Evolutionary conservation across 2,329 filamentous ascomycete genomes (phyloP).

Genomic region (Hortaea werneckii): DNA sequence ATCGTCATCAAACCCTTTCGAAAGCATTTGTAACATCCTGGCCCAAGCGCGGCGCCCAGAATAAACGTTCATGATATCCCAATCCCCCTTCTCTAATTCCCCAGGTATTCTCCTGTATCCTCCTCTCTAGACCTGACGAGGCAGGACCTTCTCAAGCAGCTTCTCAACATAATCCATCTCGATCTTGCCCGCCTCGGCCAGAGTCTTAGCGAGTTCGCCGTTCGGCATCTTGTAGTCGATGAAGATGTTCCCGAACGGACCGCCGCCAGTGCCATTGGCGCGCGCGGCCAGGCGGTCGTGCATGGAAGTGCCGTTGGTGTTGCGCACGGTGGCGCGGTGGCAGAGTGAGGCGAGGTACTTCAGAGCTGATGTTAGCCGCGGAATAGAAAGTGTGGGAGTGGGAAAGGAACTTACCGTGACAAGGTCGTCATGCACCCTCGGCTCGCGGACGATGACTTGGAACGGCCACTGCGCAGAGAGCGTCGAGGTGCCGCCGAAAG

Average conservation of each 20-base stretch:
- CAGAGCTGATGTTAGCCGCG: constrained; percentile 1
- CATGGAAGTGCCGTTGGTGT: constrained; percentile 4
- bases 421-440: constrained; percentile 13
- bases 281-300: constrained; percentile 9
- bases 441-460: constrained; percentile 15
- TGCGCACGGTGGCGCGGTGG: constrained; percentile 11
- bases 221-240: constrained; percentile 14
- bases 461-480: constrained; percentile 21
- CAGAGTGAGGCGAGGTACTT: constrained; percentile 19
- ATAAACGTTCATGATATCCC: too few species aligned
- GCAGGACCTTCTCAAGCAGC: too few species aligned
- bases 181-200: constrained; percentile 16
- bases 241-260: constrained; percentile 19
- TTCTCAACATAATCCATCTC: constrained; percentile 12
- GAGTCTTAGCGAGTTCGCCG: constrained; percentile 7
- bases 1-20: too few species aligned
- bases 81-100: too few species aligned
- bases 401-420: constrained; percentile 11
- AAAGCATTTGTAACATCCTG: too few species aligned
- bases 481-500: constrained; percentile 15
- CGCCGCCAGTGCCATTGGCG: constrained; percentile 4
- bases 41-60: too few species aligned
- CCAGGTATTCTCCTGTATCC: too few species aligned
- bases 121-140: too few species aligned
- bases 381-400: neutral